phyloP scores from a whole-genome alignment of 1,139 yeast genomes.

The Yamadazyma friedrichii region DNA sequence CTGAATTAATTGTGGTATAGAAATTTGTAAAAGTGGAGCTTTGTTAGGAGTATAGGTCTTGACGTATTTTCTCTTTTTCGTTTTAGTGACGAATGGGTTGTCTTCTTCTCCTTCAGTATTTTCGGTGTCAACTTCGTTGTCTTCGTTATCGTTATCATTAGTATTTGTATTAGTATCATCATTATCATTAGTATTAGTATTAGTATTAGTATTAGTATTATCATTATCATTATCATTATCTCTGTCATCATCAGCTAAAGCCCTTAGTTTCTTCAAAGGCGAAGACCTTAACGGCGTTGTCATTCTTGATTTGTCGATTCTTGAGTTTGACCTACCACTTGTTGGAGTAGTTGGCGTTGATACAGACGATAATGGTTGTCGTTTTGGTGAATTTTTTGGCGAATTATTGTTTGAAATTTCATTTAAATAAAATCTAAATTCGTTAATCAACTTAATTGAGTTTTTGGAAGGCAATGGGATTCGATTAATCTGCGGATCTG shows the following conservation, averaged over 20 bases:
- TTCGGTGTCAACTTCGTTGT: not conserved
- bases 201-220: no score
- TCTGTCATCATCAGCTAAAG: slow-evolving; percentile 5
- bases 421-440: slow-evolving; percentile 39
- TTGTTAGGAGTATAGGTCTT: not conserved
- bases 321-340: slow-evolving; percentile 2
- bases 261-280: slow-evolving; percentile 15
- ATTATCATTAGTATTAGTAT: not conserved
- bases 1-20: slow-evolving; percentile 52
- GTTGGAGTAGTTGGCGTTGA: slow-evolving; percentile 2
- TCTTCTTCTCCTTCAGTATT: not conserved
- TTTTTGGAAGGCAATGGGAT: slow-evolving; percentile 60
- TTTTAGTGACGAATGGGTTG: slow-evolving; percentile 3
- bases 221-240: slow-evolving; percentile 1
- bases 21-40: slow-evolving; percentile 13
- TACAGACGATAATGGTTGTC: slow-evolving; percentile 1
- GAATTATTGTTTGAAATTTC: slow-evolving; percentile 31
- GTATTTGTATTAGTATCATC: not conserved
- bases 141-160: not conserved
- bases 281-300: slow-evolving; percentile 14
- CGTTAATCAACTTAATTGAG: slow-evolving; percentile 38
- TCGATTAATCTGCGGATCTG: slow-evolving; percentile 45
- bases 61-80: not conserved
- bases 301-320: not conserved
- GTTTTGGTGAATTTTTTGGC: slow-evolving; percentile 17